These are phyloP conservation scores for Gentiana straminea DNA, from an alignment of 257 asterid genomes.

Conservation along the genomic window DNA sequence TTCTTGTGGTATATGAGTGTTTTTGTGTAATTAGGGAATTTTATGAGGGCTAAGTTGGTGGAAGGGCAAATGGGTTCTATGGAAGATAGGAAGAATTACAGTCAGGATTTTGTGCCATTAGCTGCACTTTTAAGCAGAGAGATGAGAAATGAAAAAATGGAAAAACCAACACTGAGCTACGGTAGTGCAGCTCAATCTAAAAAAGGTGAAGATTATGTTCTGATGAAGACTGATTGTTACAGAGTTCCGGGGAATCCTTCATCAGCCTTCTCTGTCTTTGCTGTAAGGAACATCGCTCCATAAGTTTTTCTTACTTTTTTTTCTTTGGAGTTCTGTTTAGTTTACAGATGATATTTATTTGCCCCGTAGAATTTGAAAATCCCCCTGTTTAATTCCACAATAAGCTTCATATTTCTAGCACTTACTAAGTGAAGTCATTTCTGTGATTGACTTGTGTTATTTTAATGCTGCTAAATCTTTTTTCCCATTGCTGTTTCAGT, in stretches of 20 bases:
- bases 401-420: neutral
- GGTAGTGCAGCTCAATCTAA: conserved; percentile 67
- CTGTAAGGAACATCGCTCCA: conserved; percentile 30
- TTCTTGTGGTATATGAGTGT: conserved; percentile 5
- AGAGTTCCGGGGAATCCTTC: conserved; percentile 68
- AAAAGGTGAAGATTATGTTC: conserved; percentile 76
- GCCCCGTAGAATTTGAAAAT: too few species aligned
- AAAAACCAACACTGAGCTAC: conserved; percentile 58
- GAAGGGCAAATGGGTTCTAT: conserved; percentile 41
- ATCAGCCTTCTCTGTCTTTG: conserved; percentile 63
- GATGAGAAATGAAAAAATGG: conserved; percentile 62
- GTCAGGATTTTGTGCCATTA: conserved; percentile 56
- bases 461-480: neutral
- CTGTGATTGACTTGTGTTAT: neutral
- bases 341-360: neutral
- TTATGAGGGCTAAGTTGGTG: conserved; percentile 1
- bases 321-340: neutral
- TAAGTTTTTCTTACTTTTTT: neutral
- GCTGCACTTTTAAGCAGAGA: conserved; percentile 62
- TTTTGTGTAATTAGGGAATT: conserved; percentile 7
- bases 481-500: neutral
- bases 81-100: conserved; percentile 35
- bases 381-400: neutral
- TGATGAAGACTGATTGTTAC: conserved; percentile 64
- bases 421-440: neutral